These are phyloP conservation scores for Leersia perrieri DNA, from an alignment of 176 grass and related monocot species.

Conservation along the genomic window DNA sequence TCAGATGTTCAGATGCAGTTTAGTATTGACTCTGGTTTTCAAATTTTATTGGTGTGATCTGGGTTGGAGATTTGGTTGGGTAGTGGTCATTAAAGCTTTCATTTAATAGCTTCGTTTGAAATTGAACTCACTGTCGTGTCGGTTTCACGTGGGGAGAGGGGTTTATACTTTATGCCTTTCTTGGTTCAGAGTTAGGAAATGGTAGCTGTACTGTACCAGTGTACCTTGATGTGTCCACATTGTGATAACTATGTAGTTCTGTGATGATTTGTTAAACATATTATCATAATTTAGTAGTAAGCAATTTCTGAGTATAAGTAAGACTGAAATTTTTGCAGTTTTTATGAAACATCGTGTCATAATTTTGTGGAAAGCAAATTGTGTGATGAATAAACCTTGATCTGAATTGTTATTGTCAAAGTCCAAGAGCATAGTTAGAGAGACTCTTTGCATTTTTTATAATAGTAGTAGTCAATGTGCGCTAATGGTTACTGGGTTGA, in stretches of 20 bases:
- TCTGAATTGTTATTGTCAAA: background rate
- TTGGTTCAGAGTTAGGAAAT: constrained; percentile 2
- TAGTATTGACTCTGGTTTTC: background rate
- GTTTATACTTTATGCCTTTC: background rate
- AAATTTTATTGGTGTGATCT: background rate
- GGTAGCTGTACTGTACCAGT: background rate
- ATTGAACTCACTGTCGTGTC: background rate
- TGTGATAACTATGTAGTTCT: background rate
- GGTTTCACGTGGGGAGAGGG: background rate
- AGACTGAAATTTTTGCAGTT: too few relatives aligned
- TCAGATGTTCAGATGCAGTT: constrained; percentile 21
- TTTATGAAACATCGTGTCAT: too few relatives aligned
- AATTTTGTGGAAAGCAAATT: too few relatives aligned
- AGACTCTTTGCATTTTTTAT: background rate
- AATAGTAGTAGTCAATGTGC: background rate
- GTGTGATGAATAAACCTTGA: too few relatives aligned
- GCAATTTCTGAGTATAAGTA: background rate
- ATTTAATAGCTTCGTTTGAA: background rate
- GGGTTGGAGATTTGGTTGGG: background rate
- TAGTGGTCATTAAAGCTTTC: background rate
- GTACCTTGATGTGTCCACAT: background rate
- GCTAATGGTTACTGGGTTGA: background rate
- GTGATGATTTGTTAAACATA: background rate
- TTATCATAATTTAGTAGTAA: background rate
- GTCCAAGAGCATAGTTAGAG: background rate